phyloP scores from a whole-genome alignment of 441 rosid species.

The Adansonia rubrostipa region DNA sequence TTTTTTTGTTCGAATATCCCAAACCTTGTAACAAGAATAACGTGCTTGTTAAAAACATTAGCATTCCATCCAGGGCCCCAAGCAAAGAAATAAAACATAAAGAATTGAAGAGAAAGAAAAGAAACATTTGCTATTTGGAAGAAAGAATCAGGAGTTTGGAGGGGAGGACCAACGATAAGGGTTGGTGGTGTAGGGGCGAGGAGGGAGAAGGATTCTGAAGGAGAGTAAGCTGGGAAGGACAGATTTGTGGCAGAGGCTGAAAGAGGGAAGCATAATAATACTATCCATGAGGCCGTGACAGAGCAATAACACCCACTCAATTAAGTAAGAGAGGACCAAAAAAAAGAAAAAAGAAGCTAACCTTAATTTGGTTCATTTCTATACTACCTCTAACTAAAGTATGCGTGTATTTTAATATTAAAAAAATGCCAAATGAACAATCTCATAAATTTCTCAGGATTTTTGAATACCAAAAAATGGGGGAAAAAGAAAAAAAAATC shows the following conservation, averaged over 20 bases:
- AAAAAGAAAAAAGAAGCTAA: background rate
- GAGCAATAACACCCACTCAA: background rate
- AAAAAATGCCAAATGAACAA: background rate
- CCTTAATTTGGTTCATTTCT: constrained; percentile 7
- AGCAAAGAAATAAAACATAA: background rate
- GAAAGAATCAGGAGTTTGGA: background rate
- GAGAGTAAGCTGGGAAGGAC: constrained; percentile 2
- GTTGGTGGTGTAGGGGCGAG: background rate
- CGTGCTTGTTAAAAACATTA: background rate
- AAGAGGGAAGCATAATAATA: background rate
- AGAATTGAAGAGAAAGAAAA: background rate
- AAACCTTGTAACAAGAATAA: constrained; percentile 49
- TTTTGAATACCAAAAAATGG: background rate
- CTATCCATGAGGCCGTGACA: background rate
- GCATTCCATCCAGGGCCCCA: background rate
- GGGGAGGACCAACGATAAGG: background rate
- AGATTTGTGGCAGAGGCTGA: background rate
- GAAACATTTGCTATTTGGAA: background rate
- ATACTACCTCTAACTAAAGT: background rate
- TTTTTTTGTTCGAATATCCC: constrained; percentile 81
- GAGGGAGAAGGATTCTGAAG: background rate
- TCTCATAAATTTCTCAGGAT: constrained; percentile 8
- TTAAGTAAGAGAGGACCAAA: background rate
- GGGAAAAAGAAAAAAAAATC: background rate
- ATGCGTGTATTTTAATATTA: background rate